Percentiles rank a stretch among this genome's conserved stretches.
phyloP scores from a whole-genome alignment of 768 basidiomycete genomes.

The Suillus weaverae region DNA sequence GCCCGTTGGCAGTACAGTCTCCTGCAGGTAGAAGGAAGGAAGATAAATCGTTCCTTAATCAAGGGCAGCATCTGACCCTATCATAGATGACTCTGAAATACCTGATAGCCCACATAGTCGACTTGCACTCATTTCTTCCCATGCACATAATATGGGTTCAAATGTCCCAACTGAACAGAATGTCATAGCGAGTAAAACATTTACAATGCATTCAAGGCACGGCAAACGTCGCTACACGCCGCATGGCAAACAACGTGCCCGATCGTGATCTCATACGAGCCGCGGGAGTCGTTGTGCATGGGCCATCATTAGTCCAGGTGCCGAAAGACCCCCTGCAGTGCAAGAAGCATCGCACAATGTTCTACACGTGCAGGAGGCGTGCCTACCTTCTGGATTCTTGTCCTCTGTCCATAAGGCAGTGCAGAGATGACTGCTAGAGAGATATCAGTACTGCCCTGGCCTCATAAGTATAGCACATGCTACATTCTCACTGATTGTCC shows the following conservation, averaged over 20 bases:
- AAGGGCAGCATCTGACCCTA: not conserved
- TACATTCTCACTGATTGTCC: slow-evolving; percentile 48
- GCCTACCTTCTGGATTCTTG: slow-evolving; percentile 46
- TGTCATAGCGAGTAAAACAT: too few relatives aligned
- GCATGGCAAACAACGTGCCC: not conserved
- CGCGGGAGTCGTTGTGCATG: slow-evolving; percentile 36
- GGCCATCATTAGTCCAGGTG: slow-evolving; percentile 59
- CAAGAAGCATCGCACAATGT: slow-evolving; percentile 4
- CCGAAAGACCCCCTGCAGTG: slow-evolving; percentile 42
- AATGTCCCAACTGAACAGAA: not conserved
- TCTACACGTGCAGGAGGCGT: not conserved
- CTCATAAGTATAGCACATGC: slow-evolving; percentile 7
- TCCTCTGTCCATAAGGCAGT: slow-evolving; percentile 62
- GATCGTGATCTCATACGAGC: slow-evolving; percentile 8
- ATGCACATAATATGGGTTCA: not conserved
- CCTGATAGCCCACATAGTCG: not conserved
- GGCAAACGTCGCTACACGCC: too few relatives aligned
- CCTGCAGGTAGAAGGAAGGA: not conserved
- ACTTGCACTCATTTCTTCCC: not conserved
- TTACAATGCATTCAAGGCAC: not conserved
- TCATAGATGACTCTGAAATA: not conserved
- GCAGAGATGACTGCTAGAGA: slow-evolving; percentile 32
- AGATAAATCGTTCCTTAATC: not conserved
- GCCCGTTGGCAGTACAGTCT: not conserved
- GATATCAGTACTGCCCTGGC: not conserved